These are phyloP conservation scores for Isatis tinctoria DNA, from an alignment of 345 rosid genomes.

Conservation along the genomic window DNA sequence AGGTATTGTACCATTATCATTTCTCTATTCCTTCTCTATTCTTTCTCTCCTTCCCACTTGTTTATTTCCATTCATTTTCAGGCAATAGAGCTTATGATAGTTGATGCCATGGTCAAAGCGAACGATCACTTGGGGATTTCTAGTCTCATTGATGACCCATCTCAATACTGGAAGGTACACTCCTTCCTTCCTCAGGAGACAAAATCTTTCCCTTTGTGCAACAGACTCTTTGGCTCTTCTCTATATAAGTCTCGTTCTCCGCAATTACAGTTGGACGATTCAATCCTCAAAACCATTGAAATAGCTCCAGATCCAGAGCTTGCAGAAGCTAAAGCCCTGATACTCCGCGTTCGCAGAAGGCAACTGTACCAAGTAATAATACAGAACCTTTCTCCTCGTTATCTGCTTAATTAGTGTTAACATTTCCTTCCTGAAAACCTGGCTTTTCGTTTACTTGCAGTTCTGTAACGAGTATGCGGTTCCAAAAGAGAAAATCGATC, in stretches of 20 bases:
- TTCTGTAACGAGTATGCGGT: slow-evolving; percentile 95
- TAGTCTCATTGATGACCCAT: slow-evolving; percentile 60
- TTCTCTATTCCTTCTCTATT: neutral
- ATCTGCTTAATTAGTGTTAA: neutral
- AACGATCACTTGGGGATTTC: slow-evolving; percentile 60
- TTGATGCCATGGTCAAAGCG: slow-evolving; percentile 83
- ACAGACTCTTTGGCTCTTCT: neutral
- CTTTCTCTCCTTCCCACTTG: neutral
- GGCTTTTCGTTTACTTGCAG: slow-evolving; percentile 40
- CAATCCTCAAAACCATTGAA: slow-evolving; percentile 79
- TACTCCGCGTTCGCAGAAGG: slow-evolving; percentile 82
- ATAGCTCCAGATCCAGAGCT: slow-evolving; percentile 67
- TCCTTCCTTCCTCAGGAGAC: slow-evolving; percentile 12
- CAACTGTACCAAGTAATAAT: slow-evolving; percentile 71
- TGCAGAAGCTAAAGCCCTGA: slow-evolving; percentile 72
- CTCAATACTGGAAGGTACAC: slow-evolving; percentile 83
- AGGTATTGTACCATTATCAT: slow-evolving; percentile 41
- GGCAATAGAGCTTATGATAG: slow-evolving; percentile 93
- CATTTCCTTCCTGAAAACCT: neutral
- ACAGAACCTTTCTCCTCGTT: neutral
- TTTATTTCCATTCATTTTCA: slow-evolving; percentile 28
- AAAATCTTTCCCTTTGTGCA: neutral
- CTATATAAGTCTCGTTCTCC: neutral
- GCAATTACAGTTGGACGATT: slow-evolving; percentile 73
- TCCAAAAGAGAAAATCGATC: slow-evolving; percentile 74